These are phyloP conservation scores for Chaetothyriales sp. DNA, from an alignment of 2,329 filamentous ascomycete genomes.

Conservation along the genomic window DNA sequence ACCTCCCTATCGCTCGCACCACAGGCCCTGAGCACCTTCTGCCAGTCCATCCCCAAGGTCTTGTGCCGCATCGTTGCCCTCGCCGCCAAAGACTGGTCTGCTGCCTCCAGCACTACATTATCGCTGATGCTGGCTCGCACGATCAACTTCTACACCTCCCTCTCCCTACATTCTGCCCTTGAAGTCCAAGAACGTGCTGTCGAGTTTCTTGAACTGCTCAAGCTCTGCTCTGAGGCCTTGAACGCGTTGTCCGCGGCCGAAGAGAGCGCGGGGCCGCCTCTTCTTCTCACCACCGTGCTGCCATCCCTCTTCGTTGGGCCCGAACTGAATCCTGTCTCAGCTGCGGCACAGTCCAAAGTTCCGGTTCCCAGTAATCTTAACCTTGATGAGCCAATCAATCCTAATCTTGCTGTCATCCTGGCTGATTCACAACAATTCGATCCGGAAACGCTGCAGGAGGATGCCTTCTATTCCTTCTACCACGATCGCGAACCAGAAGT, in stretches of 20 bases:
- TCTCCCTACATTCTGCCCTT: slow-evolving; percentile 68
- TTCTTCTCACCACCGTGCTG: slow-evolving; percentile 79
- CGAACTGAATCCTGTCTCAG: slow-evolving; percentile 82
- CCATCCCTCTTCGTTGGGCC: slow-evolving; percentile 73
- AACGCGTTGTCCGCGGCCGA: slow-evolving; percentile 17
- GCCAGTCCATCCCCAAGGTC: slow-evolving; percentile 77
- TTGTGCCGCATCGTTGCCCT: slow-evolving; percentile 58
- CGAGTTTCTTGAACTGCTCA: slow-evolving; percentile 79
- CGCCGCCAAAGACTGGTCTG: slow-evolving; percentile 52
- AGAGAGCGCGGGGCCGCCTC: slow-evolving; percentile 45
- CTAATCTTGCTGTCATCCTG: slow-evolving; percentile 54
- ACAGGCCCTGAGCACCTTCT: slow-evolving; percentile 56
- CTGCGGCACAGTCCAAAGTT: slow-evolving; percentile 70
- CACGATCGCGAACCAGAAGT: slow-evolving; percentile 19
- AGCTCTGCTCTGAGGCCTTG: slow-evolving; percentile 65
- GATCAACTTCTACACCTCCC: slow-evolving; percentile 62
- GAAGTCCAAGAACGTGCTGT: slow-evolving; percentile 93
- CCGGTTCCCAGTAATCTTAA: slow-evolving; percentile 62
- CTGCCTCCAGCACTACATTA: slow-evolving; percentile 56
- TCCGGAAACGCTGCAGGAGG: slow-evolving; percentile 35
- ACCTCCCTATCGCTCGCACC: slow-evolving; percentile 43
- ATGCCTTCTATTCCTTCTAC: slow-evolving; percentile 30
- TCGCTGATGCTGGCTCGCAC: slow-evolving; percentile 68
- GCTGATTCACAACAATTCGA: slow-evolving; percentile 27
- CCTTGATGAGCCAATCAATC: slow-evolving; percentile 68